A percentile compares a stretch with the other conserved stretches of the same genome.
Evolutionary conservation across 257 asterid species (phyloP).

Genomic region (Solanum pennellii): DNA sequence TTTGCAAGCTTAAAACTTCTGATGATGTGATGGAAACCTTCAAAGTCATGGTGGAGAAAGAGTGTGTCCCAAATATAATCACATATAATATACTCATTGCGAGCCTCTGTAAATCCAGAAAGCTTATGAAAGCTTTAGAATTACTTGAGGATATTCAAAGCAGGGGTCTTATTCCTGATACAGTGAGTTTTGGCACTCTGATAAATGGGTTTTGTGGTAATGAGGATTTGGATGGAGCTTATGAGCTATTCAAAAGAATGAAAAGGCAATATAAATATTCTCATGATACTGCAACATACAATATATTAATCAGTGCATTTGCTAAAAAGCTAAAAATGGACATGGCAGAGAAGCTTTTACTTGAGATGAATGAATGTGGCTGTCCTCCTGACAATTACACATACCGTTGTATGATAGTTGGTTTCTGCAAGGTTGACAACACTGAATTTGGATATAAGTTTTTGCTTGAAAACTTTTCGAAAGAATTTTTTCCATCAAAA

Average conservation of each 20-base stretch:
- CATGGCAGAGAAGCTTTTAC: conserved; percentile 41
- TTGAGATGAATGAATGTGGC: conserved; percentile 40
- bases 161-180: conserved; percentile 54
- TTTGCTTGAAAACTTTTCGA: conserved; percentile 39
- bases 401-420: conserved; percentile 67
- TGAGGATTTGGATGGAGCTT: conserved; percentile 59
- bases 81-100: conserved; percentile 78
- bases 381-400: conserved; percentile 56
- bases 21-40: conserved; percentile 70
- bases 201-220: conserved; percentile 64
- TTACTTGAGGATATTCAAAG: conserved; percentile 56
- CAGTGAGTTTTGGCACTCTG: conserved; percentile 62
- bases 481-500: conserved; percentile 50
- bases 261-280: conserved; percentile 33
- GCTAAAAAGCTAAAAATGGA: conserved; percentile 51
- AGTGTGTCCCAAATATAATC: conserved; percentile 61
- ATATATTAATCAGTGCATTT: conserved; percentile 60
- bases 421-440: conserved; percentile 69
- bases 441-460: conserved; percentile 42
- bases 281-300: conserved; percentile 54
- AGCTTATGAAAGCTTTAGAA: conserved; percentile 38
- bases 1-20: conserved; percentile 58
- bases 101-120: conserved; percentile 65
- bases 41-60: conserved; percentile 63
- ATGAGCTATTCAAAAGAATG: conserved; percentile 47